Evolutionary conservation across 345 rosid genomes (phyloP).

Genomic region (Ceriops zippeliana): DNA sequence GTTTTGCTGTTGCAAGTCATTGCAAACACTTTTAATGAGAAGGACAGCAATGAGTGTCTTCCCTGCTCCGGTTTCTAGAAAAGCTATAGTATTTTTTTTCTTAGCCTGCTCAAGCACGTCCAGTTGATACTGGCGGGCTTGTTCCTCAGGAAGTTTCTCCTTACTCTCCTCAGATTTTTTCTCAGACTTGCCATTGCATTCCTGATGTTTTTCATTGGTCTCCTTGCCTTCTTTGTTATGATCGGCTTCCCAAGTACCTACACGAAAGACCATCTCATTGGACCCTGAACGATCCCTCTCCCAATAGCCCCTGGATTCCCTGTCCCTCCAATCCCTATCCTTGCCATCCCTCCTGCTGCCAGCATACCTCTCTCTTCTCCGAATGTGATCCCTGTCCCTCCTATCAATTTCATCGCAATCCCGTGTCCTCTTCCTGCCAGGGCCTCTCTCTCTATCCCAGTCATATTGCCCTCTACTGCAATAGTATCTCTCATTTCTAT

Average conservation of each 20-base stretch:
- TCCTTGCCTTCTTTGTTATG: slow-evolving; percentile 47
- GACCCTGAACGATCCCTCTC: slow-evolving; percentile 81
- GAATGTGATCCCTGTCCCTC: slow-evolving; percentile 50
- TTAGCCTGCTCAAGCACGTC: slow-evolving; percentile 98
- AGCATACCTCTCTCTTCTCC: slow-evolving; percentile 51
- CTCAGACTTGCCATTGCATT: slow-evolving; percentile 41
- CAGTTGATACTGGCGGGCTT: slow-evolving; percentile 86
- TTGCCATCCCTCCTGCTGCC: slow-evolving; percentile 49
- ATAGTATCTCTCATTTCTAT: slow-evolving; percentile 32
- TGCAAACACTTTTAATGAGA: slow-evolving; percentile 66
- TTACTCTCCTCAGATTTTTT: slow-evolving; percentile 54
- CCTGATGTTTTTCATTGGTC: slow-evolving; percentile 35
- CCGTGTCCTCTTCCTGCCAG: slow-evolving; percentile 53
- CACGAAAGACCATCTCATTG: slow-evolving; percentile 65
- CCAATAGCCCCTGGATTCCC: slow-evolving; percentile 84
- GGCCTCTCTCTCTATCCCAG: slow-evolving; percentile 53
- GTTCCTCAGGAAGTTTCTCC: slow-evolving; percentile 75
- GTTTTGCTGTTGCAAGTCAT: slow-evolving; percentile 54
- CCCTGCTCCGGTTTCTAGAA: slow-evolving; percentile 98
- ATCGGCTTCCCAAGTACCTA: slow-evolving; percentile 83
- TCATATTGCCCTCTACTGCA: slow-evolving; percentile 38
- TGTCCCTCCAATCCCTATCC: slow-evolving; percentile 60
- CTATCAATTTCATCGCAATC: slow-evolving; percentile 58
- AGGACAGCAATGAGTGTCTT: slow-evolving; percentile 96
- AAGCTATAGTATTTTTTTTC: slow-evolving; percentile 85